phyloP scores from a whole-genome alignment of 176 grass and related monocot species.

The Zea luxurians region DNA sequence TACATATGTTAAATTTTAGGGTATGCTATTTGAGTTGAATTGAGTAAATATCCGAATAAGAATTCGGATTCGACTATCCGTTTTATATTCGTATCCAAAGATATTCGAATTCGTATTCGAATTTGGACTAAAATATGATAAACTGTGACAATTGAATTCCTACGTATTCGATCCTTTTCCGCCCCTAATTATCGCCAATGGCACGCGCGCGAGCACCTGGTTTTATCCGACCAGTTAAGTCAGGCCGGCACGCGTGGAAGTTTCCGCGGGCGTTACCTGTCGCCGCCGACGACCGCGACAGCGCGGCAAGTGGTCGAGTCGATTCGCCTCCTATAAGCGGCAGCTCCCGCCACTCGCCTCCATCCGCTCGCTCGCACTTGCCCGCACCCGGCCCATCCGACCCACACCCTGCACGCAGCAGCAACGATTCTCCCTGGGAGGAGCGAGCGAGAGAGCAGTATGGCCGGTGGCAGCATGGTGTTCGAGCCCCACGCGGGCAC shows the following conservation, averaged over 20 bases:
- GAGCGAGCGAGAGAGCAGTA: not conserved
- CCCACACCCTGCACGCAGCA: not conserved
- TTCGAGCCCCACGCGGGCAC: slow-evolving; percentile 32
- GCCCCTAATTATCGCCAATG: not conserved
- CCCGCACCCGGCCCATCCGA: not conserved
- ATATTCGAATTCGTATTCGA: not conserved
- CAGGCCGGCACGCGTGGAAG: slow-evolving; percentile 2
- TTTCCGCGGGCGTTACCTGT: slow-evolving; percentile 5
- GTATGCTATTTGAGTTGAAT: too few species aligned
- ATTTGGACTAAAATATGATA: not conserved
- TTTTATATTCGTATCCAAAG: too few species aligned
- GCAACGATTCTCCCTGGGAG: not conserved
- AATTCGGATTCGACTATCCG: too few species aligned
- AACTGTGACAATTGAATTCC: too few species aligned
- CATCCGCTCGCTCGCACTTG: not conserved
- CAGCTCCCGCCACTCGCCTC: not conserved
- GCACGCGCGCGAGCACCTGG: not conserved
- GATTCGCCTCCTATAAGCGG: not conserved
- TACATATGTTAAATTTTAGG: too few species aligned
- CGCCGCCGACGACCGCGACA: not conserved
- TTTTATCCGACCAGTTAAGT: not conserved
- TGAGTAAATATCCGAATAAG: too few species aligned
- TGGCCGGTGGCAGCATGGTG: slow-evolving; percentile 28
- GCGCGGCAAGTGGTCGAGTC: not conserved
- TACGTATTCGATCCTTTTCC: too few species aligned